These are phyloP conservation scores for Irpex sp. DNA, from an alignment of 1,284 basidiomycete genomes.

Conservation along the genomic window DNA sequence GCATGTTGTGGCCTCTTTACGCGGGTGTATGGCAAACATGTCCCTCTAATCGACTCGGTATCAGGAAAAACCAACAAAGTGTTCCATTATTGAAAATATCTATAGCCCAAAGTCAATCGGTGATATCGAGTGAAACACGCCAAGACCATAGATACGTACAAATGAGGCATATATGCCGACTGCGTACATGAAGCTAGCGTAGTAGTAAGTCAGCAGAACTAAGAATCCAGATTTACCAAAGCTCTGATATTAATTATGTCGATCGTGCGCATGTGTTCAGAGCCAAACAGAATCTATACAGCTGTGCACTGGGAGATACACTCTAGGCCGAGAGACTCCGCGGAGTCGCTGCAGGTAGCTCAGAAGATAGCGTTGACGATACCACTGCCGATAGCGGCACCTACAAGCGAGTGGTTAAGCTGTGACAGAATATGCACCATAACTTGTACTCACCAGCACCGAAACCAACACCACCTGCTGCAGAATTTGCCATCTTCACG, in stretches of 20 bases:
- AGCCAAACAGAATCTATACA: not conserved
- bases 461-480: conserved; percentile 70
- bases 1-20: too few species aligned
- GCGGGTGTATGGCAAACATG: too few species aligned
- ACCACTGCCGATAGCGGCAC: conserved; percentile 38
- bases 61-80: too few species aligned
- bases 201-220: not conserved
- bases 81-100: too few species aligned
- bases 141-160: not conserved
- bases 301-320: not conserved
- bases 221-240: too few species aligned
- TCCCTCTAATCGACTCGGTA: too few species aligned
- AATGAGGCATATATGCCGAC: not conserved
- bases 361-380: conserved; percentile 40
- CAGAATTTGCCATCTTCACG: conserved; percentile 57
- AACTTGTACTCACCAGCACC: conserved; percentile 43
- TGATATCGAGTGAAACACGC: not conserved
- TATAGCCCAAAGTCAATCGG: too few species aligned
- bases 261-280: too few species aligned
- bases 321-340: not conserved
- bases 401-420: conserved; percentile 18
- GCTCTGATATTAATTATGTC: too few species aligned
- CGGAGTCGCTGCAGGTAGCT: not conserved
- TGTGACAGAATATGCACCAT: conserved; percentile 5
- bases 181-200: not conserved